Base-by-base conservation (phyloP, 176 grass and related monocot genomes). In the Zea luxurians region DNA sequence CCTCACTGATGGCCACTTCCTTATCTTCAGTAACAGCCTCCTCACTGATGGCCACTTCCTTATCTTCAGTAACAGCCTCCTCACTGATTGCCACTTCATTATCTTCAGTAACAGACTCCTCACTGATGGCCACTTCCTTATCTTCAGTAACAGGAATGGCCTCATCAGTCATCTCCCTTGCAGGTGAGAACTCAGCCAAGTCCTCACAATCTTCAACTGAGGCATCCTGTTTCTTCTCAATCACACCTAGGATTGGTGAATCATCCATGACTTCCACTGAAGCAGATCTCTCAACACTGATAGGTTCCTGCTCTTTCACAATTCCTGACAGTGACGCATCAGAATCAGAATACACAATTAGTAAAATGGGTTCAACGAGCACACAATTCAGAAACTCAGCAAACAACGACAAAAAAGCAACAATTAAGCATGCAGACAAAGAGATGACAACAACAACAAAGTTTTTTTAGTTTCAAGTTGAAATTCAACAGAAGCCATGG, bases 231-330 rank as follows among this genome's bases (percentile, higher is more conserved):
- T 21, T 52, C 10, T 71, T 83, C 42, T 73, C 69, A 21, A 61
- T 61, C 9, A 84, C 48, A 16, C 91, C 88, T 3, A 81, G 27
- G 65, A 90, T 96, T 37, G 87, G 90, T 40, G 90, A 90, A 79
- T 88, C 82, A 11, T 63, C 75, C 49, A 85, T 66, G 40, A 11
- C 15, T 62, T 60, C 15, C 67, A 87, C 41, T 34, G 50, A 8
- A 82, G 8, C 15, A 71, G 63, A 57, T n/a, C 53, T 57, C 73
- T 89, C 66, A 75, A 66, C 62, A 57, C 48, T 74, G 61, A 9
- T 0, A 13, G 10, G 41, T 55, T 72, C 60, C 3, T 75, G 38
- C 13, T 79, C 67, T 86, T 73, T 70, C 15, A 12, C 68, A 74
- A 15, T 43, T 74, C 37, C 83, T 78, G 41, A 55, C 4, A 82